Evolutionary conservation across 2,329 filamentous ascomycete species (phyloP).

Genomic region (Colletotrichum tropicicola): DNA sequence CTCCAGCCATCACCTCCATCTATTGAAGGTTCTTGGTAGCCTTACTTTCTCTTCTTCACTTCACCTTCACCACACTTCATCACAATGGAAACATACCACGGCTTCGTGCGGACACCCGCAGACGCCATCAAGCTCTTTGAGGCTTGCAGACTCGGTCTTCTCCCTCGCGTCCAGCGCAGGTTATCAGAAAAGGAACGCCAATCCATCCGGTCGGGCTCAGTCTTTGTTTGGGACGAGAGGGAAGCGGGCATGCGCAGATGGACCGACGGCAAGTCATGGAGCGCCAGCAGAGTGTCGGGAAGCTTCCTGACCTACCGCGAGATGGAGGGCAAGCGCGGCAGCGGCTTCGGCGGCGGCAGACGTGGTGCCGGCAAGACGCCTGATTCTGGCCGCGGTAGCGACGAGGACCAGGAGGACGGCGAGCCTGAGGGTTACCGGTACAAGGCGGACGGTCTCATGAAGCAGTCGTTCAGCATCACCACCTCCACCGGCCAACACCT

Average conservation of each 20-base stretch:
- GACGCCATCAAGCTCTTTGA: conserved; percentile 99
- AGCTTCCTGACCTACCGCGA: conserved; percentile 98
- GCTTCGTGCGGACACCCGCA: conserved; percentile 91
- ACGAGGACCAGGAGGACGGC: conserved; percentile 85
- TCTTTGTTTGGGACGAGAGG: conserved; percentile 99
- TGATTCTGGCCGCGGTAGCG: conserved; percentile 81
- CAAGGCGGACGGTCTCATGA: conserved; percentile 97
- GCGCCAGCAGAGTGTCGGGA: conserved; percentile 93
- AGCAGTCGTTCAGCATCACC: conserved; percentile 99
- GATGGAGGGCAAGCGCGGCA: conserved; percentile 98
- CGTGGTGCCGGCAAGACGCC: conserved; percentile 78
- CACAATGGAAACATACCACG: conserved; percentile 95
- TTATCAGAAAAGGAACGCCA: conserved; percentile 97
- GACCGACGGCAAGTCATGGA: conserved; percentile 99
- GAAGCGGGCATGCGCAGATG: conserved; percentile 98
- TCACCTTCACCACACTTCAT: conserved; percentile 20
- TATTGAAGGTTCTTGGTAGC: conserved; percentile 1
- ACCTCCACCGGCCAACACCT: conserved; percentile 89
- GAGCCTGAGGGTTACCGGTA: conserved; percentile 93
- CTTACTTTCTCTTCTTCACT: conserved; percentile 9
- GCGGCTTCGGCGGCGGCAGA: conserved; percentile 70
- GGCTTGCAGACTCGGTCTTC: conserved; percentile 86
- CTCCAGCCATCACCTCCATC: neutral
- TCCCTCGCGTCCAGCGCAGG: conserved; percentile 91
- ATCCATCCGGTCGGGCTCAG: conserved; percentile 93